These are phyloP conservation scores for Xylaria intraflava DNA, from an alignment of 495 filamentous ascomycete genomes.

Conservation along the genomic window DNA sequence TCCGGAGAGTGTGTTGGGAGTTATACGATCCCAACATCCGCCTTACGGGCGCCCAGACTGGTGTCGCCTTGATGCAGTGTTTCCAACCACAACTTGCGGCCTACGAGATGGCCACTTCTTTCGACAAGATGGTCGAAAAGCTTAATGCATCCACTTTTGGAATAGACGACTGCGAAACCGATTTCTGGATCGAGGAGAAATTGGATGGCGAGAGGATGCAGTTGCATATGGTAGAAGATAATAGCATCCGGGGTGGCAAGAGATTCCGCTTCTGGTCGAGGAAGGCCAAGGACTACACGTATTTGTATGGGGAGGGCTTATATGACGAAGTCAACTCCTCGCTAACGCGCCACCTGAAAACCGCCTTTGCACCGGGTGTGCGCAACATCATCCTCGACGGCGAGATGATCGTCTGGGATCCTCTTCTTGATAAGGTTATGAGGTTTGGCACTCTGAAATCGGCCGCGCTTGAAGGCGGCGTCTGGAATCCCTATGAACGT, in stretches of 20 bases:
- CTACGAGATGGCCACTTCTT: constrained; percentile 77
- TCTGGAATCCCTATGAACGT: constrained; percentile 64
- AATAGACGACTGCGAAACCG: constrained; percentile 58
- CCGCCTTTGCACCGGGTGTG: constrained; percentile 72
- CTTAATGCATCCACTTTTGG: constrained; percentile 43
- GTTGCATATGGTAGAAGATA: constrained; percentile 80
- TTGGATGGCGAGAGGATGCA: constrained; percentile 97
- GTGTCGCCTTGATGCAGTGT: constrained; percentile 82
- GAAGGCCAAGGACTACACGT: constrained; percentile 95
- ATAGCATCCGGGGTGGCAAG: constrained; percentile 57
- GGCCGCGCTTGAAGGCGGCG: constrained; percentile 67
- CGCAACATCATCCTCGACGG: constrained; percentile 85
- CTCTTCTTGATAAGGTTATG: constrained; percentile 74
- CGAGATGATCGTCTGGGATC: constrained; percentile 98
- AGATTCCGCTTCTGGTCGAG: constrained; percentile 88
- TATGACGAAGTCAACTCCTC: constrained; percentile 64
- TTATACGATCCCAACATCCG: constrained; percentile 69
- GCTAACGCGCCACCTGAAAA: constrained; percentile 69
- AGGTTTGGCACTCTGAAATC: constrained; percentile 92
- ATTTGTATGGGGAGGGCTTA: constrained; percentile 78
- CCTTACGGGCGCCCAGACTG: constrained; percentile 67
- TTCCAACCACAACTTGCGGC: constrained; percentile 96
- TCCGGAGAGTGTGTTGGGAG: constrained; percentile 94
- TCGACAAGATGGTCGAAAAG: constrained; percentile 72
- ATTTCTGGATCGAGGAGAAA: constrained; percentile 98